Conservation (phyloP, 257 asterid species). For the Craterostigma plantagineum region DNA sequence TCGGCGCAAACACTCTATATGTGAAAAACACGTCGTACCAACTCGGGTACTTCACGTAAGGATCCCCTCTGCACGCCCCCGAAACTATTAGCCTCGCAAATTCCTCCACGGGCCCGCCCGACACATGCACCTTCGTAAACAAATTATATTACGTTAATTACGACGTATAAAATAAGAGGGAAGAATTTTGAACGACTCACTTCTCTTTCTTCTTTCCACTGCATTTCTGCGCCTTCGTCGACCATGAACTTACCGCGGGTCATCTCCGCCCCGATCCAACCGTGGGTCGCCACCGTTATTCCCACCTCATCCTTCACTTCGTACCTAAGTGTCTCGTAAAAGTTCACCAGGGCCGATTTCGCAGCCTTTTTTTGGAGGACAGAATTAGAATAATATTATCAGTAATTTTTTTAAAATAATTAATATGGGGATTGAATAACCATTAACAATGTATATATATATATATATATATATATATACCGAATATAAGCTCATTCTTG, state of each 20-base stretch:
- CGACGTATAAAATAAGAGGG: no score
- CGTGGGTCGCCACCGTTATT: conserved; percentile 73
- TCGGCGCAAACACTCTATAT: conserved; percentile 68
- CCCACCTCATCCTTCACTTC: conserved; percentile 64
- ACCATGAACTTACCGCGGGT: conserved; percentile 56
- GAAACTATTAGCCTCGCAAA: conserved; percentile 60
- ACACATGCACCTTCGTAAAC: conserved; percentile 27
- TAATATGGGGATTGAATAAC: no score
- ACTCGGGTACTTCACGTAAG: conserved; percentile 68
- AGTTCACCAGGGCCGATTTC: conserved; percentile 67
- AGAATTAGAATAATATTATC: no score
- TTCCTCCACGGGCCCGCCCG: conserved; percentile 72
- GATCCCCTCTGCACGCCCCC: conserved; percentile 71
- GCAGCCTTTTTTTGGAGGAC: no score
- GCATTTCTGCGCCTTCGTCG: conserved; percentile 96
- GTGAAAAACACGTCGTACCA: conserved; percentile 72
- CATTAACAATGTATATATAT: no score
- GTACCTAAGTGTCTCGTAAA: conserved; percentile 70
- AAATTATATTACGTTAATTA: background rate
- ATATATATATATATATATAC: conserved; percentile 11
- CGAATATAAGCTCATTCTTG: conserved; percentile 88
- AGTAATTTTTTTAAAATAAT: no score
- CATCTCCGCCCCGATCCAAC: conserved; percentile 84
- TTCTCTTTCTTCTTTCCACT: conserved; percentile 93
- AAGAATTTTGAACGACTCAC: no score